Percentiles rank a stretch among this genome's conserved stretches.
Evolutionary conservation across 2,329 filamentous ascomycete genomes (phyloP).

Genomic region (Colletotrichum sp.): DNA sequence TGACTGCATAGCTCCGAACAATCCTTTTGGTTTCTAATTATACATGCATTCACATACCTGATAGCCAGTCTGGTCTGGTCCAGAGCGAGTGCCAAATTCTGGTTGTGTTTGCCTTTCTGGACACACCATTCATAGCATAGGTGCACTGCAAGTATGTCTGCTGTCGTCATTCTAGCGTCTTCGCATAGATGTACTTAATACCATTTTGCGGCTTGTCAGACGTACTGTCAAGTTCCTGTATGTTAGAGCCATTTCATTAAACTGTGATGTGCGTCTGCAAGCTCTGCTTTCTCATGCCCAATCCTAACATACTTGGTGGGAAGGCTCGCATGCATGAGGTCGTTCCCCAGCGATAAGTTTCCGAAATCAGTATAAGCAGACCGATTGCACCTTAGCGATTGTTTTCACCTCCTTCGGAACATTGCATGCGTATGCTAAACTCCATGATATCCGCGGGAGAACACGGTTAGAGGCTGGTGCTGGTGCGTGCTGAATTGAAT

Average conservation of each 20-base stretch:
- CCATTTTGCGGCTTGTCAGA: not conserved
- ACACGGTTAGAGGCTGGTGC: not conserved
- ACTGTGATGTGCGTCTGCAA: not conserved
- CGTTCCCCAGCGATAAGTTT: not conserved
- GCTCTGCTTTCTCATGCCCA: not conserved
- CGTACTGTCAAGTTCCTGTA: not conserved
- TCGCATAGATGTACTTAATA: slow-evolving; percentile 18
- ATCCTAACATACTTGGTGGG: not conserved
- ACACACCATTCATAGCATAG: slow-evolving; percentile 13
- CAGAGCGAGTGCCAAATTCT: not conserved
- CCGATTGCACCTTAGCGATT: not conserved
- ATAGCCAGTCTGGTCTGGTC: not conserved
- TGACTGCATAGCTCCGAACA: slow-evolving; percentile 50
- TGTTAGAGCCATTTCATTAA: not conserved
- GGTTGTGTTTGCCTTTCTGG: slow-evolving; percentile 1
- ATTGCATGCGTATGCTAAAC: not conserved
- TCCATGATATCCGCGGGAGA: not conserved
- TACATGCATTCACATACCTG: not conserved
- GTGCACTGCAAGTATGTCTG: not conserved
- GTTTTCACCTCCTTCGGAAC: not conserved
- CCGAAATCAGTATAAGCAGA: not conserved
- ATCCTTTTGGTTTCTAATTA: slow-evolving; percentile 57
- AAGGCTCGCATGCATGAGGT: not conserved
- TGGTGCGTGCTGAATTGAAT: not conserved
- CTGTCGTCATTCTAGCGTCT: not conserved